phyloP scores from a whole-genome alignment of 192 early-diverging fungal species.

The Umbelopsis ramanniana region DNA sequence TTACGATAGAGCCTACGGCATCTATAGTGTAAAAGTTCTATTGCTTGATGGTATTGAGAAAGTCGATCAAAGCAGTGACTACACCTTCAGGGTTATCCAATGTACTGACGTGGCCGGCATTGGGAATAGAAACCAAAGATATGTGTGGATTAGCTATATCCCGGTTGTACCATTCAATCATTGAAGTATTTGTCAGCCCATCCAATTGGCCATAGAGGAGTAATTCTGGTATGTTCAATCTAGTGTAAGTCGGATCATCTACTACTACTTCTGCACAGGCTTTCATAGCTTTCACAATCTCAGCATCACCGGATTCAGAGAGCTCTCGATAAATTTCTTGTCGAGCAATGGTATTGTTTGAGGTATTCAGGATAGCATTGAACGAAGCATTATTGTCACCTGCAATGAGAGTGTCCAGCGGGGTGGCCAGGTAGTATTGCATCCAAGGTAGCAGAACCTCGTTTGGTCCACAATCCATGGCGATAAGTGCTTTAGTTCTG shows the following conservation, averaged over 20 bases:
- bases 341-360: neutral
- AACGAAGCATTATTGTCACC: constrained; percentile 10
- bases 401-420: neutral
- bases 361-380: constrained; percentile 8
- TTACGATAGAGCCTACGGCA: neutral
- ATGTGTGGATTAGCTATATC: constrained; percentile 3
- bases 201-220: constrained; percentile 8
- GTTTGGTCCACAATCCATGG: constrained; percentile 20
- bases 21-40: neutral
- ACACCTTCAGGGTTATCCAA: neutral
- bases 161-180: constrained; percentile 6
- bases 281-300: constrained; percentile 22
- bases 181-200: neutral
- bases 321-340: constrained; percentile 5
- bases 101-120: neutral
- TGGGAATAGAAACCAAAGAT: neutral
- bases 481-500: constrained; percentile 6
- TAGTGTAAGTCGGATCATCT: neutral
- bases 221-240: constrained; percentile 8
- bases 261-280: neutral
- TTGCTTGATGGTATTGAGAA: neutral
- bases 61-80: neutral
- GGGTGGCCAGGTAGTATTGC: constrained; percentile 1
- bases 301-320: neutral
- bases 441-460: neutral